Base-by-base conservation (phyloP, 129 eudicot genomes). In the Ambrosia artemisiifolia region DNA sequence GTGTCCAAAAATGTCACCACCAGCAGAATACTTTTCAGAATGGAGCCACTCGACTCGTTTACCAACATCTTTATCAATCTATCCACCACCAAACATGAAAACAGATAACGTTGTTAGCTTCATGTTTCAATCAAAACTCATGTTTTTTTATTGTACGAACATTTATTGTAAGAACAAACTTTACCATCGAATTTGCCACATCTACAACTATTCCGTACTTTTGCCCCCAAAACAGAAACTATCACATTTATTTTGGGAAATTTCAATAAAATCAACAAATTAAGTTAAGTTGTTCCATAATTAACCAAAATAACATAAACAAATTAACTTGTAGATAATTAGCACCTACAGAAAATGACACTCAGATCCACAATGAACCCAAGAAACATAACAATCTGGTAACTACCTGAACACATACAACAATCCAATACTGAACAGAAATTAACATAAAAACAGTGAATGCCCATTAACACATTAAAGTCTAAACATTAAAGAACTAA, bases 1-100 rank as follows among this genome's bases (percentile, higher is more conserved):
- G 54, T 82, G 83, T 44, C 76, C 84, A 33, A 79, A 79, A 40
- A 66, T 53, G 48, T 65, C 77, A 76, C 69, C 36, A 42, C 67
- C 46, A 65, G 71, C 83, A 46, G 83, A 77, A 70, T 73, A 84
- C 40, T 40, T 36, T 34, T 69, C 57, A 1, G 85, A 71, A 38
- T 61, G 73, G 20, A 71, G 72, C 84, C 75, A 62, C 64, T 79
- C 80, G 5, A 28, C 71, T 6, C 65, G 55, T 48, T 63, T 66
- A 57, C 56, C 74, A 49, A 28, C 71, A 38, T 70, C 38, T 13
- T 51, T 53, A 40, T 56, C 82, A 82, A 72, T 71, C 69, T 66
- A 74, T 59, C 56, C 57, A 38, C 83, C 63, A 50, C 69, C 65
- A 65, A 50, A 74, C 8, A 56, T 36, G 57, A 65, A 44, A 65